A percentile compares a stretch with the other conserved stretches of the same genome.
Conservation (phyloP, 73 alveolate species). For the Stentor roeselii region DNA sequence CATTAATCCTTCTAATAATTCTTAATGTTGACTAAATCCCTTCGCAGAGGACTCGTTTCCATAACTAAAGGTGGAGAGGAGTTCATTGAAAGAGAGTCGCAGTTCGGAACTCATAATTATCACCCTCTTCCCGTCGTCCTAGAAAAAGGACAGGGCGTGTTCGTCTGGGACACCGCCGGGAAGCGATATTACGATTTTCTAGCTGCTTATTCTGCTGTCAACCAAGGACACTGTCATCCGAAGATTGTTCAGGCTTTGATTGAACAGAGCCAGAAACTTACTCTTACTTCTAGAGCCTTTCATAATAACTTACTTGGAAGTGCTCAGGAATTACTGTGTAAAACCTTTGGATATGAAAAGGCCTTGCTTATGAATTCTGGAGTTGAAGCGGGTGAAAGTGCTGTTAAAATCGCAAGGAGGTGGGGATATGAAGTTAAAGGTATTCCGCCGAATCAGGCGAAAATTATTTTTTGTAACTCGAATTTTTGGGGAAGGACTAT, state of each 20-base stretch:
- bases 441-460: conserved; percentile 71
- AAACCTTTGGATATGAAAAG: conserved; percentile 78
- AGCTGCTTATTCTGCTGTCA: conserved; percentile 88
- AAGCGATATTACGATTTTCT: conserved; percentile 80
- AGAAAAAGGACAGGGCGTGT: conserved; percentile 33
- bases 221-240: conserved; percentile 96
- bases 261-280: conserved; percentile 70
- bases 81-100: conserved; percentile 49
- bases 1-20: no score
- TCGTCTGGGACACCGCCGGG: conserved; percentile 84
- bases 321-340: conserved; percentile 59
- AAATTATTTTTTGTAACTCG: conserved; percentile 55
- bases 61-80: no score
- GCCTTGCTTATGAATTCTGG: conserved; percentile 91
- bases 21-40: no score
- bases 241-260: conserved; percentile 74
- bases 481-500: conserved; percentile 95
- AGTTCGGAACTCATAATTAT: conserved; percentile 82
- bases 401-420: conserved; percentile 89
- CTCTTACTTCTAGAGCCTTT: conserved; percentile 85
- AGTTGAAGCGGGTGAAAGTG: conserved; percentile 93
- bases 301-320: conserved; percentile 68
- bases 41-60: no score
- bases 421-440: conserved; percentile 93
- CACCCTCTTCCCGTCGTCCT: conserved; percentile 83